These are phyloP conservation scores for Aegilops sharonensis DNA, from an alignment of 176 grass and related monocot genomes.

Conservation along the genomic window DNA sequence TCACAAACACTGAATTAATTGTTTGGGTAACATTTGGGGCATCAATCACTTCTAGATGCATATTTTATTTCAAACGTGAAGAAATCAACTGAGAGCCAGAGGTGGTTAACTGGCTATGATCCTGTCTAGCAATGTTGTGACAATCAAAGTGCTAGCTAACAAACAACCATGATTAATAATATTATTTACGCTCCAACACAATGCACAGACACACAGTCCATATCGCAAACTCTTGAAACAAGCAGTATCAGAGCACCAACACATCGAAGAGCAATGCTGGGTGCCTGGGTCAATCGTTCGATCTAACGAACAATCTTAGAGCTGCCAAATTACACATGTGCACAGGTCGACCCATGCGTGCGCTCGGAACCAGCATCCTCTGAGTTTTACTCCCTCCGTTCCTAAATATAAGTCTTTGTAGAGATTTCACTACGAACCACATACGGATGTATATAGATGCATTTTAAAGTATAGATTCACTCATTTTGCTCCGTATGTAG, in stretches of 20 bases:
- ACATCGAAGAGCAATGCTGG: background rate
- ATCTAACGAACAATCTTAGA: too few species aligned
- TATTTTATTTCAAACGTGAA: background rate
- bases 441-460: too few species aligned
- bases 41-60: background rate
- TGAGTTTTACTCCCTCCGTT: too few species aligned
- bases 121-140: background rate
- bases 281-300: background rate
- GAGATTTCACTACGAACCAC: too few species aligned
- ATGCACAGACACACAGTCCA: background rate
- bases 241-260: background rate
- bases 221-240: background rate
- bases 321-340: background rate
- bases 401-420: too few species aligned
- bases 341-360: too few species aligned
- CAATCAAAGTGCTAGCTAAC: background rate
- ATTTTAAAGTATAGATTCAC: too few species aligned
- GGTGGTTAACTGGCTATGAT: background rate
- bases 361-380: too few species aligned
- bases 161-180: background rate
- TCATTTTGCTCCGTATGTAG: too few species aligned
- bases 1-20: background rate
- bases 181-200: background rate
- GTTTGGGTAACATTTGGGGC: background rate
- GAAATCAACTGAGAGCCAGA: background rate